These are phyloP conservation scores for Cryphonectria carpinicola DNA, from an alignment of 2,329 filamentous ascomycete genomes.

Conservation along the genomic window DNA sequence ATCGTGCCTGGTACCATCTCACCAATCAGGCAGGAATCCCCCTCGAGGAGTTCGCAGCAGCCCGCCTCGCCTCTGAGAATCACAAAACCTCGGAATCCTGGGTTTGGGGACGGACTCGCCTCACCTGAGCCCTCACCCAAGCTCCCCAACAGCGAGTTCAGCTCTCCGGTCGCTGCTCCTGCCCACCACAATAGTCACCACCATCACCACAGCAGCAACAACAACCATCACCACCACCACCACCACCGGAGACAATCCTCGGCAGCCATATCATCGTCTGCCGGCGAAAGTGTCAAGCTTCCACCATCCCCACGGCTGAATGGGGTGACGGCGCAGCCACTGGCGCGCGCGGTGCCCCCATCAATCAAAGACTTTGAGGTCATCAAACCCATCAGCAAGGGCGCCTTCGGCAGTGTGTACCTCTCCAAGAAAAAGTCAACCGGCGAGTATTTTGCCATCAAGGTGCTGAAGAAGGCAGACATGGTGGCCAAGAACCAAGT, in stretches of 20 bases:
- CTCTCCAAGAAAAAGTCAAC: slow-evolving; percentile 98
- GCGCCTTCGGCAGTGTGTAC: slow-evolving; percentile 97
- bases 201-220: slow-evolving; percentile 42
- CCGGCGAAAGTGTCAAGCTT: slow-evolving; percentile 59
- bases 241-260: slow-evolving; percentile 93
- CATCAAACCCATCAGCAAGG: slow-evolving; percentile 99
- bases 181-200: slow-evolving; percentile 46
- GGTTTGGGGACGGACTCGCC: slow-evolving; percentile 65
- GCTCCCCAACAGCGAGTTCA: slow-evolving; percentile 79
- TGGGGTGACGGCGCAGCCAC: slow-evolving; percentile 75
- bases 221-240: slow-evolving; percentile 31
- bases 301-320: slow-evolving; percentile 83
- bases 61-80: slow-evolving; percentile 88
- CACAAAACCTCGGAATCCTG: slow-evolving; percentile 72
- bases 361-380: slow-evolving; percentile 99
- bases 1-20: slow-evolving; percentile 80
- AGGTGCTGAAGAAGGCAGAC: slow-evolving; percentile 98
- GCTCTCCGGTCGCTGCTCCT: slow-evolving; percentile 68
- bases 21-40: slow-evolving; percentile 85
- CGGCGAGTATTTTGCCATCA: slow-evolving; percentile 97
- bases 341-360: slow-evolving; percentile 85
- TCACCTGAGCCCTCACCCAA: slow-evolving; percentile 92
- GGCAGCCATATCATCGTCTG: slow-evolving; percentile 69
- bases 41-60: slow-evolving; percentile 67
- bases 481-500: slow-evolving; percentile 99